phyloP scores from a whole-genome alignment of 306 rosid species.

The Medicago ruthenica region DNA sequence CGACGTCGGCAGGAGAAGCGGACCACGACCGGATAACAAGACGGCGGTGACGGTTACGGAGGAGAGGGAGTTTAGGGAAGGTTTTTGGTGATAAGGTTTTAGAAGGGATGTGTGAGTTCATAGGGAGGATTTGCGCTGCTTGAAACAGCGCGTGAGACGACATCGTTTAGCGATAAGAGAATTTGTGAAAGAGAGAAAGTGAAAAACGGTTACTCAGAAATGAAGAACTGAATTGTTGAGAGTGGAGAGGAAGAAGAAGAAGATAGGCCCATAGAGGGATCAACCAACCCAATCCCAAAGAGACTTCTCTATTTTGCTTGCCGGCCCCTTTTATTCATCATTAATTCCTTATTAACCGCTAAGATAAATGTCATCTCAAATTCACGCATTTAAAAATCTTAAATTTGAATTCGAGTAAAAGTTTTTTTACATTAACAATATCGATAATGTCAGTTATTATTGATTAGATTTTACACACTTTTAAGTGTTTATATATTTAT shows the following conservation, averaged over 20 bases:
- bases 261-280: slow-evolving; percentile 22
- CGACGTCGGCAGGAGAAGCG: slow-evolving; percentile 50
- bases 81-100: slow-evolving; percentile 46
- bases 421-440: no score
- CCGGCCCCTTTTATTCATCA: slow-evolving; percentile 1
- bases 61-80: slow-evolving; percentile 31
- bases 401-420: no score
- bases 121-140: slow-evolving; percentile 23
- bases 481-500: background rate
- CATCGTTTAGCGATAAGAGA: slow-evolving; percentile 2
- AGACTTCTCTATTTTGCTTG: background rate
- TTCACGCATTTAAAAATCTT: no score
- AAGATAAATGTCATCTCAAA: no score
- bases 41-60: slow-evolving; percentile 39
- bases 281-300: slow-evolving; percentile 27
- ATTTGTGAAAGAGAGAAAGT: background rate
- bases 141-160: slow-evolving; percentile 39
- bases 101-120: background rate
- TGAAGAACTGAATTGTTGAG: background rate
- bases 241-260: background rate
- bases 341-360: no score
- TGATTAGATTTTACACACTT: background rate
- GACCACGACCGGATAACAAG: slow-evolving; percentile 7
- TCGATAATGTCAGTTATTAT: no score
- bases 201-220: background rate